phyloP scores from a whole-genome alignment of 345 rosid genomes.

The Heritiera littoralis region DNA sequence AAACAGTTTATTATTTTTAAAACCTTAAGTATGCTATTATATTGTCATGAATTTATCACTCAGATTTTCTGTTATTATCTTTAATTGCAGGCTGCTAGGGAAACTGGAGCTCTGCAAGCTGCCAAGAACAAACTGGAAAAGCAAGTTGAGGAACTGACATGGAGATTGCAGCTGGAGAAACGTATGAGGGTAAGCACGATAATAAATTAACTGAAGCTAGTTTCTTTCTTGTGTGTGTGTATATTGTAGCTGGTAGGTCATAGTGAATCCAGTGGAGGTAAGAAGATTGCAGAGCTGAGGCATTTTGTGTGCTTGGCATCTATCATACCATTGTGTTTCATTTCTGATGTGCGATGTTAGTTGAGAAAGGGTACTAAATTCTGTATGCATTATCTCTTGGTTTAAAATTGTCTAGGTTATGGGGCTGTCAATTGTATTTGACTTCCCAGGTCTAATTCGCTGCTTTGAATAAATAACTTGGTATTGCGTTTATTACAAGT shows the following conservation, averaged over 20 bases:
- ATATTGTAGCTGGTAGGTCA: background rate
- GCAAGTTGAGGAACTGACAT: constrained; percentile 98
- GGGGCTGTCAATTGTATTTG: background rate
- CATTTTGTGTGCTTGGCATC: background rate
- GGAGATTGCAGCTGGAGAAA: constrained; percentile 97
- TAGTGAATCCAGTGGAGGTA: background rate
- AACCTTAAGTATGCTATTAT: background rate
- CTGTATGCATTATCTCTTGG: background rate
- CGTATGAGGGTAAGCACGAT: constrained; percentile 78
- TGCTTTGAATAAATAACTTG: background rate
- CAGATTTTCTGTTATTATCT: constrained; percentile 17
- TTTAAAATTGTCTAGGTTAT: background rate
- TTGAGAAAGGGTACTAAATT: background rate
- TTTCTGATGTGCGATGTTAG: background rate
- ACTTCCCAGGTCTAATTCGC: background rate
- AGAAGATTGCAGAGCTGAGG: background rate
- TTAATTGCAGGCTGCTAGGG: constrained; percentile 81
- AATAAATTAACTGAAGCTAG: constrained; percentile 11
- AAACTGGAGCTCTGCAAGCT: constrained; percentile 99
- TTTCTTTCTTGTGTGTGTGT: background rate
- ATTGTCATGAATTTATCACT: constrained; percentile 2
- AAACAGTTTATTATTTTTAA: background rate
- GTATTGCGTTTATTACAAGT: constrained; percentile 6
- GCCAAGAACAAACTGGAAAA: constrained; percentile 97
- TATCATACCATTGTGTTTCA: background rate